Percentiles rank a stretch among this genome's conserved stretches.
phyloP scores from a whole-genome alignment of 768 basidiomycete genomes.

The Dacryopinax spathularia region DNA sequence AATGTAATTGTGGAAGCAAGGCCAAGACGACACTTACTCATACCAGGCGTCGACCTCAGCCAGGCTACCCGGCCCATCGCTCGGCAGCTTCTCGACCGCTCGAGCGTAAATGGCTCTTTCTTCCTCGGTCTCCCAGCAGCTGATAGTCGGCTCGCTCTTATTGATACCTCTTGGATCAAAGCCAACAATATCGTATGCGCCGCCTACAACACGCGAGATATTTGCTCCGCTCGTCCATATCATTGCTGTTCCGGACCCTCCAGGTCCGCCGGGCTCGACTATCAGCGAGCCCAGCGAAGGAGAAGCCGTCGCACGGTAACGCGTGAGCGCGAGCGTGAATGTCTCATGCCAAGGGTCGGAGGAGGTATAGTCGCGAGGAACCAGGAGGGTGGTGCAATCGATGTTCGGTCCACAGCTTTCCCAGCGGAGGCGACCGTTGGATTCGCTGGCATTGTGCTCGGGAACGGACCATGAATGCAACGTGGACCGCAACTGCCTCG shows the following conservation, averaged over 20 bases:
- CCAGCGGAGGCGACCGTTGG: background rate
- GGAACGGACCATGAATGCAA: background rate
- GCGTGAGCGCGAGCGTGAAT: conserved; percentile 1
- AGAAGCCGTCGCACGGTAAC: conserved; percentile 2
- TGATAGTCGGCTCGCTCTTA: conserved; percentile 2
- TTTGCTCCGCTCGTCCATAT: conserved; percentile 7
- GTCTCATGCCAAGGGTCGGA: too few species aligned
- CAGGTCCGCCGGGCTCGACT: conserved; percentile 12
- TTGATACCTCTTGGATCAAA: conserved; percentile 12
- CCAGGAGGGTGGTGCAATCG: conserved; percentile 7
- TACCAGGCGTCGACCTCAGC: background rate
- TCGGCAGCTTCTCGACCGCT: background rate
- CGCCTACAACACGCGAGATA: background rate
- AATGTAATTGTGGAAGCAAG: too few species aligned
- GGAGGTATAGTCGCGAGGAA: conserved; percentile 11
- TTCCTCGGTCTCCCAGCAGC: conserved; percentile 2
- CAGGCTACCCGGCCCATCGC: background rate
- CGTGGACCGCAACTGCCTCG: too few species aligned
- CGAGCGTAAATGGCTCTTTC: background rate
- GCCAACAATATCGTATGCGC: conserved; percentile 8
- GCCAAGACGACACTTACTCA: background rate
- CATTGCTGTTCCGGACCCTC: conserved; percentile 9
- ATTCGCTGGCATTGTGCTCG: background rate
- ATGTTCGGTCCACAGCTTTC: background rate
- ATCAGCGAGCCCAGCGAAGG: conserved; percentile 8